These are phyloP conservation scores for Thalassiosira mediterranea DNA, from an alignment of 352 stramenopile genomes.

Conservation along the genomic window DNA sequence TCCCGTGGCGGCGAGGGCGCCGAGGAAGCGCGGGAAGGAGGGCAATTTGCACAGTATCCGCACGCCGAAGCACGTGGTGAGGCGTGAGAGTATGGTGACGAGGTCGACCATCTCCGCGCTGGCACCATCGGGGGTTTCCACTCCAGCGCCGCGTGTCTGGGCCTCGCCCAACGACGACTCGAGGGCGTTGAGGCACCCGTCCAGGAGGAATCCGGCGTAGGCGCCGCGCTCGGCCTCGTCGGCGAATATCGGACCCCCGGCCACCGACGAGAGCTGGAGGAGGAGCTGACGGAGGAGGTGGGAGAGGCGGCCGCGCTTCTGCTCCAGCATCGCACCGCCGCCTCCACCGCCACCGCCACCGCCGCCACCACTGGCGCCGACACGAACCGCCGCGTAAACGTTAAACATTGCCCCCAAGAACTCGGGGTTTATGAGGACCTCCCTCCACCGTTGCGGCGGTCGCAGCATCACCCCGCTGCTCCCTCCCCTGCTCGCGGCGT, in stretches of 20 bases:
- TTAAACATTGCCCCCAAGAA: constrained; percentile 74
- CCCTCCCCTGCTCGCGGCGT: constrained; percentile 8
- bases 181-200: constrained; percentile 61
- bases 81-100: constrained; percentile 61
- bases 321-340: background rate
- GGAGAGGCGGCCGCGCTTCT: constrained; percentile 33
- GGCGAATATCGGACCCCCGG: constrained; percentile 63
- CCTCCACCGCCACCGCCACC: background rate
- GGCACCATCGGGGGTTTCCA: constrained; percentile 28
- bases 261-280: constrained; percentile 62
- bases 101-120: constrained; percentile 65
- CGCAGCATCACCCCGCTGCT: constrained; percentile 44
- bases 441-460: constrained; percentile 64
- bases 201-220: constrained; percentile 65
- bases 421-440: constrained; percentile 65
- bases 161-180: constrained; percentile 36
- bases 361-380: background rate
- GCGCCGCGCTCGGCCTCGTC: constrained; percentile 51
- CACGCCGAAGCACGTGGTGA: constrained; percentile 73
- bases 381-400: constrained; percentile 46
- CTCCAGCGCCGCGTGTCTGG: constrained; percentile 25
- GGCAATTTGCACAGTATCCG: constrained; percentile 55
- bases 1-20: constrained; percentile 53
- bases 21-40: constrained; percentile 57
- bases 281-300: constrained; percentile 76